Conservation (phyloP, 2,329 filamentous ascomycete genomes). For the Verticillium albo-atrum region DNA sequence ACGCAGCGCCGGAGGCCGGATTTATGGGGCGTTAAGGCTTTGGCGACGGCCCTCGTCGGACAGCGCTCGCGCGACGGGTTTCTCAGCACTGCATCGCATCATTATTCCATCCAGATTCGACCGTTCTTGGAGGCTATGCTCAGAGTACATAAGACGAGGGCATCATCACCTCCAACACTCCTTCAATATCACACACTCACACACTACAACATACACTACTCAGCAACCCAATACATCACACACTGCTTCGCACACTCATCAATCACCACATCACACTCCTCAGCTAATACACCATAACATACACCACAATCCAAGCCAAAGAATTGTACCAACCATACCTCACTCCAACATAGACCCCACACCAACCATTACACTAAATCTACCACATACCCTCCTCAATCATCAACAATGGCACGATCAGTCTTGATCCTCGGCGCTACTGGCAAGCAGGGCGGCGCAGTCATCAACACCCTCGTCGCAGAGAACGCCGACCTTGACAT, state of each 20-base stretch:
- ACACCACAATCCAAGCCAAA: too few relatives aligned
- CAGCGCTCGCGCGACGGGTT: not conserved
- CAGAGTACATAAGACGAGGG: not conserved
- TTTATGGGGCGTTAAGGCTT: not conserved
- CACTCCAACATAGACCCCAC: too few relatives aligned
- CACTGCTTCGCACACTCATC: too few relatives aligned
- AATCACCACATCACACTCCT: too few relatives aligned
- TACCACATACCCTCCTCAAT: not conserved
- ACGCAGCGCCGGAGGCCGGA: not conserved
- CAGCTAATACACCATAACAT: too few relatives aligned
- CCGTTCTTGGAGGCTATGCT: not conserved
- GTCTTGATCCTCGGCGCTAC: slow-evolving; percentile 30
- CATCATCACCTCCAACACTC: not conserved
- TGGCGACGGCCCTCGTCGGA: not conserved
- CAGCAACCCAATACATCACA: too few relatives aligned
- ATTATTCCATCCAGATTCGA: not conserved
- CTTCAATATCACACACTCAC: not conserved
- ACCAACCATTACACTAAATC: not conserved
- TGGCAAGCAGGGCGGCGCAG: slow-evolving; percentile 31
- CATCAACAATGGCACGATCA: slow-evolving; percentile 17
- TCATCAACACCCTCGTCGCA: slow-evolving; percentile 23
- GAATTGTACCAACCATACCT: too few relatives aligned
- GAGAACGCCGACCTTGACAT: slow-evolving; percentile 39
- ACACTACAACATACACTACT: too few relatives aligned
- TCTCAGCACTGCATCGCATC: not conserved